Evolutionary conservation across 441 rosid species (phyloP).

Genomic region (Brassica hybrid): DNA sequence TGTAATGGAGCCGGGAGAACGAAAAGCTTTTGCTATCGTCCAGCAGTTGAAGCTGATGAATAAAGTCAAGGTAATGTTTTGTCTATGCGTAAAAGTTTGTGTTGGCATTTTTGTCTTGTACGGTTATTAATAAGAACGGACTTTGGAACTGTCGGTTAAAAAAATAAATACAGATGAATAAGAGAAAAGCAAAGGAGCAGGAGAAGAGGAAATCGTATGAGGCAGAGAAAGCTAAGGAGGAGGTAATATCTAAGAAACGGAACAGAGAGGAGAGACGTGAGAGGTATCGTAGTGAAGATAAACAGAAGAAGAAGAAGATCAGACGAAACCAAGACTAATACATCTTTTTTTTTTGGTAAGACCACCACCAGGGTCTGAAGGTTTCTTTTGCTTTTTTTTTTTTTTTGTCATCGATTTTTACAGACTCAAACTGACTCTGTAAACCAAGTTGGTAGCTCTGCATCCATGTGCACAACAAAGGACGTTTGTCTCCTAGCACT

Average conservation of each 20-base stretch:
- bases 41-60: constrained; percentile 66
- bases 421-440: no score
- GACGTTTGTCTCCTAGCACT: no score
- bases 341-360: neutral
- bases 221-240: constrained; percentile 72
- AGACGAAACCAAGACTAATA: constrained; percentile 45
- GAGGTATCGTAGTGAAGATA: constrained; percentile 71
- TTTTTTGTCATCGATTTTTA: no score
- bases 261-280: constrained; percentile 79
- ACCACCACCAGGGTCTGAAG: no score
- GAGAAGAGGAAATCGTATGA: constrained; percentile 60
- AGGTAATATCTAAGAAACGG: constrained; percentile 65
- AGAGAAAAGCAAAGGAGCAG: constrained; percentile 61
- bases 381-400: no score
- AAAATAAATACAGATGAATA: constrained; percentile 49
- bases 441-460: no score
- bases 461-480: no score
- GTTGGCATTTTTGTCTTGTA: neutral
- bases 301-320: constrained; percentile 50
- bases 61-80: constrained; percentile 44
- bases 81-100: constrained; percentile 4
- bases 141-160: neutral
- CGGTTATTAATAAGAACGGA: neutral
- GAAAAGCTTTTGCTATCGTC: constrained; percentile 53
- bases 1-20: constrained; percentile 70